Evolutionary conservation across 164 flowering plant genomes (phyloP), one percentile per base, ranked within the genome.

Genomic region (Liriodendron chinense): DNA sequence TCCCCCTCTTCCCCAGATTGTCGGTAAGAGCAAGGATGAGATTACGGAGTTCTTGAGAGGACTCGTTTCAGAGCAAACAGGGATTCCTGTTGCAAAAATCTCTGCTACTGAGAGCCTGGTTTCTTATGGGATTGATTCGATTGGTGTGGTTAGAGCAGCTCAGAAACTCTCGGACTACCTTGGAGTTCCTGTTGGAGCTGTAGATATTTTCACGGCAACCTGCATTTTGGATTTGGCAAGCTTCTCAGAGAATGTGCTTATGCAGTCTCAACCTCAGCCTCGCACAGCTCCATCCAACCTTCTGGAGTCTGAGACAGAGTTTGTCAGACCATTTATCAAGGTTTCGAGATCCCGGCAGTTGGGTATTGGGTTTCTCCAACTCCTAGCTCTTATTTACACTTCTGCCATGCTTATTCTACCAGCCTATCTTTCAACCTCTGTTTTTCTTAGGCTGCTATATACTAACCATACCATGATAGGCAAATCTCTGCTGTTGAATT

Each of bases 61-160:
- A 12, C 79, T 89, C 5, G 84, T 92, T 62, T 84, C 92, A 16
- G 92, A 90, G 77, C 89, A 85, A 76, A 89, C 94, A 3, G 86
- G 85, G 13, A 82, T 89, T 67, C 64, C 90, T 23, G 47, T 84
- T 20, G 76, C 76, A 59, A 85, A 86, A 64, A 85, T 92, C 64
- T 85, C 89, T 61, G 71, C 82, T 23, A 88, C 91, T 0, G 97
- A 89, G 59, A 87, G 82, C 76, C 80, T 92, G 59, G 85, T 82
- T 13, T 85, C 93, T 10, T 90, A 90, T 79, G 97, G 97, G 24
- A 88, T 92, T 53, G 94, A 92, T 83, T 92, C 97, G 12, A 90
- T 92, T 77, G 94, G 93, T 7, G 94, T 92, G 65, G 97, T 92
- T 23, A 87, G 93, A 83, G 97, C 97, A 77, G 89, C 94, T 77